Conservation (phyloP, 306 rosid genomes). For the Hippophae gyantsensis region DNA sequence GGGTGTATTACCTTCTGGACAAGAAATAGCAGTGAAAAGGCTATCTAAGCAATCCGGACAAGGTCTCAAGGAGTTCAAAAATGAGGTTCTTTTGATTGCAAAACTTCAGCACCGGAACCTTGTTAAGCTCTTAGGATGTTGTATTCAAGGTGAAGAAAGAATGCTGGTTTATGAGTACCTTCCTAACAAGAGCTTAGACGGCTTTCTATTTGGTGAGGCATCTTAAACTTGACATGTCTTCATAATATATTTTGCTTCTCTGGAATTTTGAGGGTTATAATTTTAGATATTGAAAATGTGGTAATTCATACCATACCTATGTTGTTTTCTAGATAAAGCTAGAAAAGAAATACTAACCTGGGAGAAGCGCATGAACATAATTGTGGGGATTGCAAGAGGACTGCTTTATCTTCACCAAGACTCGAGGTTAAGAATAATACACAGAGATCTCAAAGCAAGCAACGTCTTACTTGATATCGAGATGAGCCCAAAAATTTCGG, state of each 20-base stretch:
- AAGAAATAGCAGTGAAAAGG: slow-evolving; percentile 12
- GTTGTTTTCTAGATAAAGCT: background rate
- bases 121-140: slow-evolving; percentile 11
- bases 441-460: slow-evolving; percentile 10
- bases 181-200: slow-evolving; percentile 12
- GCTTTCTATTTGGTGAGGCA: slow-evolving; percentile 5
- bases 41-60: slow-evolving; percentile 1
- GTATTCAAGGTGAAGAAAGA: slow-evolving; percentile 8
- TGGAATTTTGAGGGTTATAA: background rate
- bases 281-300: background rate
- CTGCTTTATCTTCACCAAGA: slow-evolving; percentile 16
- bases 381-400: slow-evolving; percentile 16
- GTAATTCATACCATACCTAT: too few species aligned
- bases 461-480: slow-evolving; percentile 6
- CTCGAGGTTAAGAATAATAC: slow-evolving; percentile 15
- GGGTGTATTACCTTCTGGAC: slow-evolving; percentile 27
- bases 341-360: background rate
- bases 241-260: too few species aligned
- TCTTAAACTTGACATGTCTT: background rate
- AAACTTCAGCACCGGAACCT: slow-evolving; percentile 13
- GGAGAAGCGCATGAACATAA: slow-evolving; percentile 2
- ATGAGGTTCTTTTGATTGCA: slow-evolving; percentile 12
- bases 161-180: slow-evolving; percentile 12
- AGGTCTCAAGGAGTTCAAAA: slow-evolving; percentile 8
- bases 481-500: slow-evolving; percentile 16